Conservation (phyloP, 495 filamentous ascomycete species). For the Neurospora sp. region DNA sequence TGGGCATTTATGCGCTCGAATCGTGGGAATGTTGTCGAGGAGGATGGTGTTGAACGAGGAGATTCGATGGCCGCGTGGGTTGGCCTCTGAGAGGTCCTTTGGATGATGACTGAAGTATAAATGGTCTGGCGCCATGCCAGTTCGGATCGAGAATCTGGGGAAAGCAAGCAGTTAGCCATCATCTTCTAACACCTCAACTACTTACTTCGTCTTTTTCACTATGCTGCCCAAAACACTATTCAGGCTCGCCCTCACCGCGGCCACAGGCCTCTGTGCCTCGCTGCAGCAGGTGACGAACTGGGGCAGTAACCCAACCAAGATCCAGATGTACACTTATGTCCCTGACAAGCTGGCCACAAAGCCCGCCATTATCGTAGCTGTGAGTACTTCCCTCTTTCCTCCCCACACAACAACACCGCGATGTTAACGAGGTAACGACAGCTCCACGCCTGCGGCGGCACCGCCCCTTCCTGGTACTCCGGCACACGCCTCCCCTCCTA, state of each 20-base stretch:
- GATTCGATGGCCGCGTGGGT: not conserved
- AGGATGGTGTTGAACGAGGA: not conserved
- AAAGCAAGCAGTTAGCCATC: not conserved
- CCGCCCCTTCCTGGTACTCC: conserved; percentile 21
- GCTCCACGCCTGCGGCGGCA: conserved; percentile 31
- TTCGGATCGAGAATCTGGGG: not conserved
- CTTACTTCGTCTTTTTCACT: not conserved
- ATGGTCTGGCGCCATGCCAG: not conserved
- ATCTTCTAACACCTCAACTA: not conserved
- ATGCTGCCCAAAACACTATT: conserved; percentile 11
- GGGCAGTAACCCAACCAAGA: conserved; percentile 26
- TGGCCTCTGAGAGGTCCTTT: not conserved
- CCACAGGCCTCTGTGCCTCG: conserved; percentile 16
- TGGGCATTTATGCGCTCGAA: not conserved
- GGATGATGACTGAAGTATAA: not conserved
- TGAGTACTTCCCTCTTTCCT: conserved; percentile 16
- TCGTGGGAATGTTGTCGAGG: not conserved
- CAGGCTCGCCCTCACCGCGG: conserved; percentile 12
- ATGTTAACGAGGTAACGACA: conserved; percentile 1
- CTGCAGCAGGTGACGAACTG: conserved; percentile 27
- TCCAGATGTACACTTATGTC: conserved; percentile 32
- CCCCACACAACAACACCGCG: not conserved
- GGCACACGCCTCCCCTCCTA: conserved; percentile 26
- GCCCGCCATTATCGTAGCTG: conserved; percentile 25
- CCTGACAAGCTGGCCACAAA: conserved; percentile 28